Evolutionary conservation across 2,329 filamentous ascomycete genomes (phyloP), one percentile per base, ranked within the genome.

Genomic region (Aspergillus uvarum): DNA sequence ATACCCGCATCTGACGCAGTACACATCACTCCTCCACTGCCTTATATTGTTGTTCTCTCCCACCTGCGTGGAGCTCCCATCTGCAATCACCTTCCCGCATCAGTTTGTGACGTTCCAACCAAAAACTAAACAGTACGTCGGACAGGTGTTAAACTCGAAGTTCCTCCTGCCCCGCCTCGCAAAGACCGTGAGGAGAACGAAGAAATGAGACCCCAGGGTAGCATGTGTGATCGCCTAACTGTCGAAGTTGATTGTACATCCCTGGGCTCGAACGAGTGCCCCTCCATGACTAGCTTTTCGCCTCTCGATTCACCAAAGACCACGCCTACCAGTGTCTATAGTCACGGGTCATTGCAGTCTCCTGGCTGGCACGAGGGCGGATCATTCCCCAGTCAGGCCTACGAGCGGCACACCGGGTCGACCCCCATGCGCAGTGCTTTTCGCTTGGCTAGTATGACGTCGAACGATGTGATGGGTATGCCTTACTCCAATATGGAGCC

Each of bases 281-380:
- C 75, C 5, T 76, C 74, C 19, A 76, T 76, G 73, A 70, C 68
- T 48, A 75, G 73, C 59, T 77, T 76, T 62, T 77, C 75, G 19
- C 73, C 74, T 56, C 67, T 76, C 66, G 75, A 77, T 49, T 77
- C 75, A 31, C 75, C 75, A 0, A 77, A 73, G 19, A 74, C 73
- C 2, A 77, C 75, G 2, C 74, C 75, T 3, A 76, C 74, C 26
- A 76, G 72, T 56, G 63, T 76, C 24, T 76, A 76, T 60, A 76
- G 75, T 60, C 74, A 76, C 56, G 66, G 68, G 19, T 75, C 74
- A 7, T 53, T 77, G 60, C 70, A 73, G 32, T 76, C 75, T 0
- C 75, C 75, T 0, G 63, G 68, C 4, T 77, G 74, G 74, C 75
- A 71, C 56, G 75, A 77, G 24, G 62, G 65, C 10, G 63, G 64